These are phyloP conservation scores for Cutaneotrichosporon spelunceum DNA, from an alignment of 1,284 basidiomycete species.

Conservation along the genomic window DNA sequence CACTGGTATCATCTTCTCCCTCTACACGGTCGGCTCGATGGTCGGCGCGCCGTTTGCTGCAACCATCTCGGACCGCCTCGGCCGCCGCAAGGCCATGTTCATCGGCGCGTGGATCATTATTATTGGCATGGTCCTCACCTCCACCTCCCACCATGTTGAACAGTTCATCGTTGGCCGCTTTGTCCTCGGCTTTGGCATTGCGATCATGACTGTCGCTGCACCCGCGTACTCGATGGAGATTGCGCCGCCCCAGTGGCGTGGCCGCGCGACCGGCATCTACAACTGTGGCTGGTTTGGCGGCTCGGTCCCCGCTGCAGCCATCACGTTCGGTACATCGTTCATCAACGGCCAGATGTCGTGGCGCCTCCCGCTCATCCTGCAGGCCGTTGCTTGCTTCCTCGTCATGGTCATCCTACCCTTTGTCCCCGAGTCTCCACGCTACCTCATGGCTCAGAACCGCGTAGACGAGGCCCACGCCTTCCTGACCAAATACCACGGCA, in stretches of 20 bases:
- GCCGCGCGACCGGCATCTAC: slow-evolving; percentile 56
- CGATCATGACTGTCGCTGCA: slow-evolving; percentile 54
- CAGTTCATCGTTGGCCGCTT: slow-evolving; percentile 50
- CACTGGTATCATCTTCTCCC: slow-evolving; percentile 30
- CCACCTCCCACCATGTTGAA: slow-evolving; percentile 24
- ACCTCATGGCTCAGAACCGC: slow-evolving; percentile 27
- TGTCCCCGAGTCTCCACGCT: slow-evolving; percentile 34
- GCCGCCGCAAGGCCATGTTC: slow-evolving; percentile 59
- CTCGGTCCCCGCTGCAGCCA: slow-evolving; percentile 38
- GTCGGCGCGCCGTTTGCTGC: slow-evolving; percentile 23
- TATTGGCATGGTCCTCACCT: slow-evolving; percentile 43
- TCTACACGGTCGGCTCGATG: slow-evolving; percentile 35
- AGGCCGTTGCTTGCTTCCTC: slow-evolving; percentile 21
- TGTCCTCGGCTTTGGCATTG: slow-evolving; percentile 50
- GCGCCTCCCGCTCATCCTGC: slow-evolving; percentile 34
- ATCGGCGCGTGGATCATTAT: slow-evolving; percentile 53
- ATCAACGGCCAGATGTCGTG: slow-evolving; percentile 29
- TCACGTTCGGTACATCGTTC: slow-evolving; percentile 40
- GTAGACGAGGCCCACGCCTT: slow-evolving; percentile 67
- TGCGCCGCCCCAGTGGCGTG: slow-evolving; percentile 64
- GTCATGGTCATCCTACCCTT: slow-evolving; percentile 22
- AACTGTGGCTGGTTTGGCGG: slow-evolving; percentile 50
- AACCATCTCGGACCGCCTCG: slow-evolving; percentile 51
- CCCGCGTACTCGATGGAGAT: slow-evolving; percentile 56
- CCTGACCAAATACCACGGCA: slow-evolving; percentile 63